Evolutionary conservation across 2,329 filamentous ascomycete species (phyloP).

Genomic region (Cladosporium sphaerospermum): DNA sequence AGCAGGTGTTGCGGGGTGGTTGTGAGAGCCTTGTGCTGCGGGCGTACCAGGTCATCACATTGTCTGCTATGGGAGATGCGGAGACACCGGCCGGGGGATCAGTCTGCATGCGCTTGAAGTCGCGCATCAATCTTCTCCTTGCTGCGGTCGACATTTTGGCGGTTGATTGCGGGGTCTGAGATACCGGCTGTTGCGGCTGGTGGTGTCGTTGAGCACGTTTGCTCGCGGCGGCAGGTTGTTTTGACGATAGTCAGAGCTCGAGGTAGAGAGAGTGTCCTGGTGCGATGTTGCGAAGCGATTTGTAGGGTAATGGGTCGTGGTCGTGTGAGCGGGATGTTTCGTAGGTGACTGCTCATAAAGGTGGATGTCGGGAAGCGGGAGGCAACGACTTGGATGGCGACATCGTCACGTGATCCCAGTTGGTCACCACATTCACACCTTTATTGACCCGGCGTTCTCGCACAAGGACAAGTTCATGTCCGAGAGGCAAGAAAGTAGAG

Average conservation of each 20-base stretch:
- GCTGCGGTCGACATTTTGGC: constrained; percentile 80
- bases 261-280: not conserved
- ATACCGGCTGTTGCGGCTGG: constrained; percentile 22
- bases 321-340: too few relatives aligned
- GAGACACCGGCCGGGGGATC: constrained; percentile 96
- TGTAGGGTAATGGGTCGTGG: not conserved
- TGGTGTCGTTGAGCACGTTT: not conserved
- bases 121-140: constrained; percentile 92
- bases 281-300: too few relatives aligned
- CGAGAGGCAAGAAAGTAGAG: too few relatives aligned
- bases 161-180: not conserved
- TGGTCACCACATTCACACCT: too few relatives aligned
- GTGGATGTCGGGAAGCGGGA: not conserved
- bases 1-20: constrained; percentile 2
- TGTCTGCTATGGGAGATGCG: constrained; percentile 89
- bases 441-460: too few relatives aligned
- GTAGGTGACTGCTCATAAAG: not conserved
- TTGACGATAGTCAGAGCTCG: not conserved
- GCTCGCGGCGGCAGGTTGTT: too few relatives aligned
- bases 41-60: constrained; percentile 87
- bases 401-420: too few relatives aligned
- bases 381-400: not conserved
- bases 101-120: constrained; percentile 99
- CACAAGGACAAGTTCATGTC: too few relatives aligned
- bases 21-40: not conserved